Percentiles rank a stretch among this genome's conserved stretches.
These are phyloP conservation scores for Glycine soja DNA, from an alignment of 306 rosid genomes.

Conservation along the genomic window DNA sequence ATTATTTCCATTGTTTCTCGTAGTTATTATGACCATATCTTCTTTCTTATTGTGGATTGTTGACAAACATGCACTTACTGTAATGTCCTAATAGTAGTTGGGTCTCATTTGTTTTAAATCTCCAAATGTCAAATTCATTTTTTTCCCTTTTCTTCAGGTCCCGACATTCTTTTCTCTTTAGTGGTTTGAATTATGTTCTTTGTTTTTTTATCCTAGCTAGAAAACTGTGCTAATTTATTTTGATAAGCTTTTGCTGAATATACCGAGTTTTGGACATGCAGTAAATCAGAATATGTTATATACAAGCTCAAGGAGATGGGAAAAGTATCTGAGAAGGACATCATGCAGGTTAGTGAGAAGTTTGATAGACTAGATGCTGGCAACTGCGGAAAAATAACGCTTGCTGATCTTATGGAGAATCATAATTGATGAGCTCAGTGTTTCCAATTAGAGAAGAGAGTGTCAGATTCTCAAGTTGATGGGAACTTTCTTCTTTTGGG, in stretches of 20 bases:
- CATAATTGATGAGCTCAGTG: conserved; percentile 41
- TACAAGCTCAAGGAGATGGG: conserved; percentile 99
- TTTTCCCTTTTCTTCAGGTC: not conserved
- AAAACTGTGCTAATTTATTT: conserved; percentile 23
- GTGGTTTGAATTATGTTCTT: conserved; percentile 21
- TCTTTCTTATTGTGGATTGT: conserved; percentile 15
- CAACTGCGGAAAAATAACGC: conserved; percentile 86
- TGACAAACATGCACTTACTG: conserved; percentile 11
- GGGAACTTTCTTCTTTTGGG: conserved; percentile 30
- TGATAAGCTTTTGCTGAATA: conserved; percentile 42
- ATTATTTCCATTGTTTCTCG: conserved; percentile 32
- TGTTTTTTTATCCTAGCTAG: not conserved
- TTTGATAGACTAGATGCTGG: conserved; percentile 82
- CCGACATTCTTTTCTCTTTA: not conserved
- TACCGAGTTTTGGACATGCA: conserved; percentile 52
- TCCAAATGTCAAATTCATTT: conserved; percentile 22
- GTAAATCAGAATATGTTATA: conserved; percentile 91
- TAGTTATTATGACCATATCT: not conserved
- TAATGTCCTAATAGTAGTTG: conserved; percentile 12
- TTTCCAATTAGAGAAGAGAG: conserved; percentile 22
- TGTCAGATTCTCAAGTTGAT: conserved; percentile 40
- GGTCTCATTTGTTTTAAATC: conserved; percentile 9
- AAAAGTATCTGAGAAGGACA: conserved; percentile 82
- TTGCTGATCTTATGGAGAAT: conserved; percentile 74
- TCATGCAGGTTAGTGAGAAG: conserved; percentile 72